Evolutionary conservation across 2,329 filamentous ascomycete genomes (phyloP).

Genomic region (Clarireedia monteithiana): DNA sequence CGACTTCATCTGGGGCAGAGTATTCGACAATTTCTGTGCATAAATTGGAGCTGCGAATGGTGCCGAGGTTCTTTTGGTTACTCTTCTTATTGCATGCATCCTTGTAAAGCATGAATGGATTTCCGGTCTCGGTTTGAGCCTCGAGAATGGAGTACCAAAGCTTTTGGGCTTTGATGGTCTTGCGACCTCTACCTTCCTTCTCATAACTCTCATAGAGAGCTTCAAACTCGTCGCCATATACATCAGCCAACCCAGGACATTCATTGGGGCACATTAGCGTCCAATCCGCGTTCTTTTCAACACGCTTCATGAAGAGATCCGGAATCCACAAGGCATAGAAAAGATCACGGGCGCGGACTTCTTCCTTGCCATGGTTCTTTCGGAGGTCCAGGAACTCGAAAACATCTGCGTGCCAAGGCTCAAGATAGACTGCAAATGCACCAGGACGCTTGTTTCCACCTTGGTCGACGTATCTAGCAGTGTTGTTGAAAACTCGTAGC

Average conservation of each 20-base stretch:
- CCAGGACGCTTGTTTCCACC: slow-evolving; percentile 98
- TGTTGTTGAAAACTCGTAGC: slow-evolving; percentile 99
- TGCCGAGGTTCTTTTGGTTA: slow-evolving; percentile 99
- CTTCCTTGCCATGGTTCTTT: slow-evolving; percentile 99
- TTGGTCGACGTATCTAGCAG: slow-evolving; percentile 95
- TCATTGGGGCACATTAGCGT: slow-evolving; percentile 98
- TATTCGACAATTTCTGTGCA: slow-evolving; percentile 99
- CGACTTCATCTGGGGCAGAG: slow-evolving; percentile 93
- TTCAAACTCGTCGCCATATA: slow-evolving; percentile 96
- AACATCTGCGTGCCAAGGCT: slow-evolving; percentile 97
- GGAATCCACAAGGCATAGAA: slow-evolving; percentile 99
- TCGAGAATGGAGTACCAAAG: slow-evolving; percentile 98
- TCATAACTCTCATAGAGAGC: slow-evolving; percentile 92
- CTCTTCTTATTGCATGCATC: slow-evolving; percentile 97
- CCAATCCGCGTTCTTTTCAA: slow-evolving; percentile 94
- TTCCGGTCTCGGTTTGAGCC: slow-evolving; percentile 97
- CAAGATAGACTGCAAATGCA: slow-evolving; percentile 96
- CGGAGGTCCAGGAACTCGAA: slow-evolving; percentile 96
- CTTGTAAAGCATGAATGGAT: slow-evolving; percentile 99
- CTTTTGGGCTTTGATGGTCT: slow-evolving; percentile 95
- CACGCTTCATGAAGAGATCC: slow-evolving; percentile 99
- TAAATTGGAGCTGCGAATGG: slow-evolving; percentile 95
- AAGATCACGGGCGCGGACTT: slow-evolving; percentile 90
- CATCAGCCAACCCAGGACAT: slow-evolving; percentile 87
- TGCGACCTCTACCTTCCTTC: slow-evolving; percentile 75